Conservation (phyloP, 305 asterid species). For the Fraxinus sp. region DNA sequence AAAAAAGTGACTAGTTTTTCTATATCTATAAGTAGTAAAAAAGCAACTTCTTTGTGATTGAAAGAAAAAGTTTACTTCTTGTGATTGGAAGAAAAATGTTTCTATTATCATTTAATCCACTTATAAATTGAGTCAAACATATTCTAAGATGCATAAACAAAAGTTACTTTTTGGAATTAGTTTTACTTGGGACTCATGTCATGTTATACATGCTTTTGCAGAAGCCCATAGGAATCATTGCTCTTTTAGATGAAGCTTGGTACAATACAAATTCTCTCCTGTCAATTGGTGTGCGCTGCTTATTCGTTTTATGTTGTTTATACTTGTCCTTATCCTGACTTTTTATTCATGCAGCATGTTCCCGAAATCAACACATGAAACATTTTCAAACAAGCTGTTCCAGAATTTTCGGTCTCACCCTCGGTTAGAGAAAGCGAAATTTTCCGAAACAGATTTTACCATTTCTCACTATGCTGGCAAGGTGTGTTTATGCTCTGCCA, state of each 20-base stretch:
- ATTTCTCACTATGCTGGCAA: slow-evolving; percentile 98
- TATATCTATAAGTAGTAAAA: neutral
- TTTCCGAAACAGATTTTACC: slow-evolving; percentile 88
- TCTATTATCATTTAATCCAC: neutral
- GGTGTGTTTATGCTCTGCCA: slow-evolving; percentile 46
- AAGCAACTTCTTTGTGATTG: neutral
- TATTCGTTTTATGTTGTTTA: slow-evolving; percentile 20
- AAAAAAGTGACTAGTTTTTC: neutral
- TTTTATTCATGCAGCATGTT: slow-evolving; percentile 74
- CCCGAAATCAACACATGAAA: slow-evolving; percentile 91
- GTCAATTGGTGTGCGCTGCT: slow-evolving; percentile 29
- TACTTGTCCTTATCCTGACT: slow-evolving; percentile 31
- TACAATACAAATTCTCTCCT: slow-evolving; percentile 39
- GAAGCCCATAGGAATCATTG: slow-evolving; percentile 95
- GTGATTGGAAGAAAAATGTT: neutral
- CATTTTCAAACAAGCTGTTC: slow-evolving; percentile 90
- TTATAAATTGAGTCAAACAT: neutral
- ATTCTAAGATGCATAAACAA: neutral
- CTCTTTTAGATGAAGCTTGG: slow-evolving; percentile 98
- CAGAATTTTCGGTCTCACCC: slow-evolving; percentile 72
- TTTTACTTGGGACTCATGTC: slow-evolving; percentile 29
- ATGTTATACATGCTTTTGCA: slow-evolving; percentile 46
- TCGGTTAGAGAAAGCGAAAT: slow-evolving; percentile 78
- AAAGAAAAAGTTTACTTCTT: neutral
- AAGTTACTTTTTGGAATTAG: neutral